Conservation (phyloP, 331 rosid species). For the Phaseolus coccineus region DNA sequence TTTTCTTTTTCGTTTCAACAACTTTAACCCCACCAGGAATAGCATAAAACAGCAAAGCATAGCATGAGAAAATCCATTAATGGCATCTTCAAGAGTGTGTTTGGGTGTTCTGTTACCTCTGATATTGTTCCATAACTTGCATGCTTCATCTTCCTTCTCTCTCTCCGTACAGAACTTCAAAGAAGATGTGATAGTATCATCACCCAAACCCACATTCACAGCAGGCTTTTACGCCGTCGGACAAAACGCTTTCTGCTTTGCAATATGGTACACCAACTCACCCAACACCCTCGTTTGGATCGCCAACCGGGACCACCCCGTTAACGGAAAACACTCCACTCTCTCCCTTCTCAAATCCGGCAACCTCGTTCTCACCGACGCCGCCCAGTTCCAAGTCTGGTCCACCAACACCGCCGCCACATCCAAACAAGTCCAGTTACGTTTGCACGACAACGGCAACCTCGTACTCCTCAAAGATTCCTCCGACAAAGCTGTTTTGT, state of each 20-base stretch:
- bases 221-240: slow-evolving; percentile 2
- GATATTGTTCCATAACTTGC: neutral
- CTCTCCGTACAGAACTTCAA: neutral
- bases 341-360: slow-evolving; percentile 9
- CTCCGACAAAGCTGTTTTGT: neutral
- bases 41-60: no score
- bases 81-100: neutral
- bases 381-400: neutral
- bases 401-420: neutral
- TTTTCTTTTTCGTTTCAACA: no score
- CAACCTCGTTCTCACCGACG: slow-evolving; percentile 15
- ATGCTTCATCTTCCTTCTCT: neutral
- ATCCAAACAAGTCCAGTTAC: neutral
- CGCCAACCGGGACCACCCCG: slow-evolving; percentile 24
- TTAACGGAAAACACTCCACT: slow-evolving; percentile 1
- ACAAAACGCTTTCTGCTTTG: neutral
- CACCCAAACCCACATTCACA: neutral
- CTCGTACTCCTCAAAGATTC: neutral
- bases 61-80: neutral
- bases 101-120: neutral
- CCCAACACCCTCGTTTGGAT: neutral
- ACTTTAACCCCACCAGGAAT: no score
- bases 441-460: neutral
- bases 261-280: neutral
- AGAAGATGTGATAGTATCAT: neutral